A percentile compares a stretch with the other conserved stretches of the same genome.
These are phyloP conservation scores for Cichorium intybus DNA, from an alignment of 140 eudicot genomes.

Conservation along the genomic window DNA sequence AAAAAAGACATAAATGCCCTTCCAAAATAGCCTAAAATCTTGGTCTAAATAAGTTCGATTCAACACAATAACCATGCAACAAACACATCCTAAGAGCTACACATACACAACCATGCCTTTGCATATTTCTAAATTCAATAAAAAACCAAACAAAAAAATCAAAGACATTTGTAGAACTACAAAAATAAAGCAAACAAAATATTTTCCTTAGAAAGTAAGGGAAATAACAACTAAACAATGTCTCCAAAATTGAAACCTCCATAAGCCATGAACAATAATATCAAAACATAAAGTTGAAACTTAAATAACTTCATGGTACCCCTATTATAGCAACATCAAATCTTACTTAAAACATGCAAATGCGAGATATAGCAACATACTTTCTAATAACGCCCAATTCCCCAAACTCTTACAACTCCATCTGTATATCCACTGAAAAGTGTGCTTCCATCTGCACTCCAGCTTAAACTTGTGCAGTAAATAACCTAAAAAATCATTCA, in stretches of 20 bases:
- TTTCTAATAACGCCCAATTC: conserved; percentile 52
- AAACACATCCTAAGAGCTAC: no score
- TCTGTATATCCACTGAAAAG: conserved; percentile 73
- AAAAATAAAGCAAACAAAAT: conserved; percentile 3
- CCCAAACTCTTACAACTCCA: conserved; percentile 68
- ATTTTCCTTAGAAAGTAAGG: background rate
- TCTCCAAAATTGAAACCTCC: conserved; percentile 17
- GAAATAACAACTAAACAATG: background rate
- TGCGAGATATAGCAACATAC: background rate
- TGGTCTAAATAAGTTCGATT: no score
- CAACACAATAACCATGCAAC: no score
- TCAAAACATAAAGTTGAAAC: conserved; percentile 1
- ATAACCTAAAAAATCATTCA: conserved; percentile 31
- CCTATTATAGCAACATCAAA: background rate
- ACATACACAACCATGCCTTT: no score
- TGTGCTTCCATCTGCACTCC: conserved; percentile 79
- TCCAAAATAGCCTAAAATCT: no score
- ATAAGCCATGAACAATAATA: conserved; percentile 3
- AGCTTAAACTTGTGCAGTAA: conserved; percentile 63
- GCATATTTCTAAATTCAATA: no score
- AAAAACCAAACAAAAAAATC: background rate
- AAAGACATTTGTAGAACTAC: background rate
- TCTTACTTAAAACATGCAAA: background rate
- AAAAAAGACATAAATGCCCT: no score
- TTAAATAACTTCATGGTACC: background rate